Evolutionary conservation across 1,139 yeast genomes (phyloP), one percentile per base, ranked within the genome.

Genomic region (Candida neerlandica): DNA sequence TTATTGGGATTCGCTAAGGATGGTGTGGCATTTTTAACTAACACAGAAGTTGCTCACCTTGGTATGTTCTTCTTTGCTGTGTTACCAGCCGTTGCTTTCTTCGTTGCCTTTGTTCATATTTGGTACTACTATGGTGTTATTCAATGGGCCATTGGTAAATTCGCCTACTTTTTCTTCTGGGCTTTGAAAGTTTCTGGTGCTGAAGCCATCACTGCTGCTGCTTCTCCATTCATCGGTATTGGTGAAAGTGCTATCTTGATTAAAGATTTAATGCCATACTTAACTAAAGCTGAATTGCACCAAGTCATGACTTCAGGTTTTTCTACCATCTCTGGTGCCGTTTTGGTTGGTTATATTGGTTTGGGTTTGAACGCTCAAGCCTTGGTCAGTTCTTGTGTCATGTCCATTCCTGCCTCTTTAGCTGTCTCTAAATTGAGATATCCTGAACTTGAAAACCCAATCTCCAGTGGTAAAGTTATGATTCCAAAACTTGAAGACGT

Each of bases 361-460:
- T 73, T 84, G 63, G 89, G 89, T 41, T 74, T 83, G 57, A 81
- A 81, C 56, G 77, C 88, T 2, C 86, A 82, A 61, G 87, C 87
- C 6, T 71, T 84, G 58, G 82, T 84, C 23, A 79, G 86, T 18
- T 80, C 86, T 26, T 84, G 88, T 73, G 85, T 84, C 52, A 84
- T 84, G 89, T 82, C 87, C 1, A 83, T 84, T 61, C 89, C 89
- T 5, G 85, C 86, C 29, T 80, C 86, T 9, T 69, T 84, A 53
- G 86, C 87, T 9, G 80, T 82, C 23, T 81, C 88, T 15, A 83
- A 83, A 62, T 71, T 84, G 56, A 75, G 88, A 64, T 73, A 69
- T 57, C 89, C 89, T 14, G 89, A 84, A 62, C 75, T 81, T 16
- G 87, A 84, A 57, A 75, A 70, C 52, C 76, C 87, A 1, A 58